Evolutionary conservation across 176 grass and related monocot genomes (phyloP).

Genomic region (Aegilops tauschii): DNA sequence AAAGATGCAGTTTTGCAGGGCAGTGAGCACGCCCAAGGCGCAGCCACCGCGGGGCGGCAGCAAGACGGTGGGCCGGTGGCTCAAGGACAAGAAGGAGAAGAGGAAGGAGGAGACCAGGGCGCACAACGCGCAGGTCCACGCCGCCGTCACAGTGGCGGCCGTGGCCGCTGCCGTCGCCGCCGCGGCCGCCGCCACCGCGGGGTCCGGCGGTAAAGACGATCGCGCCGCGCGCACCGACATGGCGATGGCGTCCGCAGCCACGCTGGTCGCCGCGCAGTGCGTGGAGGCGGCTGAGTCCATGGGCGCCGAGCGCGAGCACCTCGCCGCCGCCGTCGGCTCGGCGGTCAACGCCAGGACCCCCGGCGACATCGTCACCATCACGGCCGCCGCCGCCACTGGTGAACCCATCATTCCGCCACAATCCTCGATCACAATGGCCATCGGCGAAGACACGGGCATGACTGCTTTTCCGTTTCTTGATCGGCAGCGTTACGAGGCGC

Average conservation of each 20-base stretch:
- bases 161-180: slow-evolving; percentile 83
- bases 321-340: slow-evolving; percentile 65
- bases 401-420: not conserved
- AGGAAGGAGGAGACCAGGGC: slow-evolving; percentile 85
- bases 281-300: slow-evolving; percentile 74
- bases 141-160: slow-evolving; percentile 70
- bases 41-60: slow-evolving; percentile 51
- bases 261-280: slow-evolving; percentile 94
- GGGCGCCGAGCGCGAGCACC: slow-evolving; percentile 79
- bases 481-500: slow-evolving; percentile 62
- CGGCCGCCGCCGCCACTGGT: slow-evolving; percentile 94
- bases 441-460: not conserved
- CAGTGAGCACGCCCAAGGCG: slow-evolving; percentile 58
- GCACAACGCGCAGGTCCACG: slow-evolving; percentile 92
- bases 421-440: not conserved
- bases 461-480: not conserved
- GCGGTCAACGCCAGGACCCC: slow-evolving; percentile 74
- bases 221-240: slow-evolving; percentile 69
- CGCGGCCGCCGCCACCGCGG: slow-evolving; percentile 60
- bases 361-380: slow-evolving; percentile 78
- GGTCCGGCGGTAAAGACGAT: slow-evolving; percentile 47
- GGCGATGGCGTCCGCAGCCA: slow-evolving; percentile 81
- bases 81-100: slow-evolving; percentile 79
- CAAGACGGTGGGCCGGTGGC: slow-evolving; percentile 95
- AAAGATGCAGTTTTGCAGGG: slow-evolving; percentile 57